Conservation (phyloP, 192 early-diverging fungal genomes). For the Diversispora epigaea region DNA sequence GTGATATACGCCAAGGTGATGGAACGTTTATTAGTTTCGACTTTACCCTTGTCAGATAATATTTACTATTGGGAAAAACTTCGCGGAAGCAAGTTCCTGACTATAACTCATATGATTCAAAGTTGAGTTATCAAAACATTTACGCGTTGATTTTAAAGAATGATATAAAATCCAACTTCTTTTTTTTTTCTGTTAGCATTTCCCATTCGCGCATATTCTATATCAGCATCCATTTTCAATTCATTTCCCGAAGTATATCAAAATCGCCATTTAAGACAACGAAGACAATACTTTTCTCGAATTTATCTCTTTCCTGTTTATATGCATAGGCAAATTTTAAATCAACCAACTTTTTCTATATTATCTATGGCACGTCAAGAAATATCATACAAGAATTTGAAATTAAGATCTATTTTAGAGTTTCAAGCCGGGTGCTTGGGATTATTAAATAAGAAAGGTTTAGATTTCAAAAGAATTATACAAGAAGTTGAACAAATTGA, state of each 20-base stretch:
- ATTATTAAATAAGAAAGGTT: constrained; percentile 51
- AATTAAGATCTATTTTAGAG: constrained; percentile 50
- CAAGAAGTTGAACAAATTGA: neutral
- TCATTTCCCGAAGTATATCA: constrained; percentile 16
- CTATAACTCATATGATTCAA: constrained; percentile 46
- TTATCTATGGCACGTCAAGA: constrained; percentile 57
- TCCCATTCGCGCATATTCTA: constrained; percentile 11
- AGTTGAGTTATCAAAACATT: constrained; percentile 41
- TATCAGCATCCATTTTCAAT: neutral
- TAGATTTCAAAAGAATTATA: constrained; percentile 38
- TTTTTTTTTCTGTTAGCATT: constrained; percentile 31
- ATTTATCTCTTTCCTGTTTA: constrained; percentile 40
- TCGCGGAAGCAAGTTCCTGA: constrained; percentile 44
- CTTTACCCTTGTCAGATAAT: constrained; percentile 59
- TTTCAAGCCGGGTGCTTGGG: constrained; percentile 66
- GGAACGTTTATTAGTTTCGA: constrained; percentile 55
- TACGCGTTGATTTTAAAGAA: neutral
- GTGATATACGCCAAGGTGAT: constrained; percentile 60
- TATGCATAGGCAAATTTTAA: constrained; percentile 34
- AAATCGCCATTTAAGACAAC: neutral
- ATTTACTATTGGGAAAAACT: constrained; percentile 68
- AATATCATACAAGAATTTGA: constrained; percentile 51
- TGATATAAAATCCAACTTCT: neutral
- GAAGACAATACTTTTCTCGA: constrained; percentile 16
- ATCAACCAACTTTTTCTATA: constrained; percentile 40